phyloP scores from a whole-genome alignment of 2,329 filamentous ascomycete species.

The Fusarium sp. region DNA sequence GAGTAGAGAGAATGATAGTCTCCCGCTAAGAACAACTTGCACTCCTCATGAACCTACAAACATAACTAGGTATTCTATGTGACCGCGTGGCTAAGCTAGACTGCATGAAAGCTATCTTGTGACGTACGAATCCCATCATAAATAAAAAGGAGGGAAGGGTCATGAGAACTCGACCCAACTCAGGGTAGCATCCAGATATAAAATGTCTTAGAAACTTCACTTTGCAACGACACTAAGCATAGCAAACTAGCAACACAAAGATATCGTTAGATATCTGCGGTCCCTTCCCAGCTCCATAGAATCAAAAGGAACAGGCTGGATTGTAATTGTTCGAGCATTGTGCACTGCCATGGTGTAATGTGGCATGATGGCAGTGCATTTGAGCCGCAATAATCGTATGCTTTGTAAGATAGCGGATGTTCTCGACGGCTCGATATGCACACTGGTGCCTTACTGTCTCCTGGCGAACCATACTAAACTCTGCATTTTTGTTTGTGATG shows the following conservation, averaged over 20 bases:
- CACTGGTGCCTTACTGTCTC: conserved; percentile 15
- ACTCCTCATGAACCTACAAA: background rate
- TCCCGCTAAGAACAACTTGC: background rate
- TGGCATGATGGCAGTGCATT: conserved; percentile 21
- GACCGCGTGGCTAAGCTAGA: background rate
- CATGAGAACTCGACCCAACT: background rate
- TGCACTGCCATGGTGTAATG: conserved; percentile 13
- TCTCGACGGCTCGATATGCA: conserved; percentile 7
- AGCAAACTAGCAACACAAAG: background rate
- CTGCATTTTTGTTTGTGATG: background rate
- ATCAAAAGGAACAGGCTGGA: background rate
- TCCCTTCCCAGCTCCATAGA: background rate
- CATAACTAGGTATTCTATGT: background rate
- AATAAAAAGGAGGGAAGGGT: background rate
- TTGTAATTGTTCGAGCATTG: background rate
- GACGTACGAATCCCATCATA: background rate
- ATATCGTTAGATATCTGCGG: background rate
- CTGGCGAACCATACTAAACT: conserved; percentile 7
- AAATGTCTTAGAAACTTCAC: conserved; percentile 13
- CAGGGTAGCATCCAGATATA: conserved; percentile 13
- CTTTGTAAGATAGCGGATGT: conserved; percentile 6
- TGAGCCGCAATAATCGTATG: conserved; percentile 5
- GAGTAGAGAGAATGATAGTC: conserved; percentile 4
- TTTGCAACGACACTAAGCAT: background rate
- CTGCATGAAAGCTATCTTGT: conserved; percentile 3